phyloP scores from a whole-genome alignment of 192 early-diverging fungal species.

The Dimargaris xerosporica region DNA sequence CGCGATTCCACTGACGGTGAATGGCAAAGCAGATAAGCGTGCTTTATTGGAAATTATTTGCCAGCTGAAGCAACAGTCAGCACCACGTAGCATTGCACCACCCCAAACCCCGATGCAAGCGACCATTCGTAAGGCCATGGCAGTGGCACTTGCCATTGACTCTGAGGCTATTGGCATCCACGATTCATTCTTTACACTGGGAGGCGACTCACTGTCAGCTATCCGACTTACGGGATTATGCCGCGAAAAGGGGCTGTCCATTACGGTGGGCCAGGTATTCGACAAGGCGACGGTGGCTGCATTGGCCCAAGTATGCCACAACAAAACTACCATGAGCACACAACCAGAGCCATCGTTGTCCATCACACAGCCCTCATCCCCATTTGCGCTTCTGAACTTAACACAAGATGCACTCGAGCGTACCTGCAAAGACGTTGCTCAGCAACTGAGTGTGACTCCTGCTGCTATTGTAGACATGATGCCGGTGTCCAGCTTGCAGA shows the following conservation, averaged over 20 bases:
- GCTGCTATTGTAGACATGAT: not conserved
- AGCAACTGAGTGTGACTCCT: too few relatives aligned
- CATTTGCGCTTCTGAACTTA: too few relatives aligned
- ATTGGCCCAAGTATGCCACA: not conserved
- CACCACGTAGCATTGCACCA: not conserved
- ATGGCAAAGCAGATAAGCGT: not conserved
- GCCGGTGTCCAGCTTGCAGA: not conserved
- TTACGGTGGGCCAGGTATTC: not conserved
- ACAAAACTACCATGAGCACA: too few relatives aligned
- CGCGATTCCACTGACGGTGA: not conserved
- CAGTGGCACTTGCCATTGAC: not conserved
- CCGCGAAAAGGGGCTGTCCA: not conserved
- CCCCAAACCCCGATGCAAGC: not conserved
- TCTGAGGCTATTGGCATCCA: not conserved
- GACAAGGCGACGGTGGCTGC: not conserved
- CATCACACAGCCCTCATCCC: too few relatives aligned
- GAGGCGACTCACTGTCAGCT: not conserved
- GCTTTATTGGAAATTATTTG: not conserved
- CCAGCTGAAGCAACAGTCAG: not conserved
- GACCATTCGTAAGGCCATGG: not conserved
- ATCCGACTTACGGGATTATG: not conserved
- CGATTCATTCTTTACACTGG: not conserved
- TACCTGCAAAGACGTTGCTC: too few relatives aligned
- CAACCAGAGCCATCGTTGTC: too few relatives aligned
- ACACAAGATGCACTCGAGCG: too few relatives aligned